A percentile compares a stretch with the other conserved stretches of the same genome.
Conservation (phyloP, 2,329 filamentous ascomycete species). For the Penicillium sp. region DNA sequence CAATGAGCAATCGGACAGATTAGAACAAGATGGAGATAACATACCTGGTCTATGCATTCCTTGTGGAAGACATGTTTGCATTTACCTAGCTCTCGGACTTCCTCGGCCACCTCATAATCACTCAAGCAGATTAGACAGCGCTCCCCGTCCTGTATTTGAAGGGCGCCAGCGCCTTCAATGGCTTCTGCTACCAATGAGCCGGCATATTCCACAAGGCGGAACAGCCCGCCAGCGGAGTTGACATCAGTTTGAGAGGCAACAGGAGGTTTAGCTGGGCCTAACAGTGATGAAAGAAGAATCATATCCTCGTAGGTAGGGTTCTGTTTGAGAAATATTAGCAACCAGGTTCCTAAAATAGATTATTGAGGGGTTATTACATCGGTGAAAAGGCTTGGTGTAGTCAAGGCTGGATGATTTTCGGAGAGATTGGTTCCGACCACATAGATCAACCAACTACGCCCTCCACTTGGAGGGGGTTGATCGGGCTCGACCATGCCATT, state of each 20-base stretch:
- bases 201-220: constrained; percentile 49
- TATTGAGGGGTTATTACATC: constrained; percentile 50
- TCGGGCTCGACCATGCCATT: constrained; percentile 65
- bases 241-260: constrained; percentile 66
- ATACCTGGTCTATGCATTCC: constrained; percentile 68
- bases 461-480: constrained; percentile 48
- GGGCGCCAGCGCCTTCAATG: constrained; percentile 39
- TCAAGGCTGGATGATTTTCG: constrained; percentile 68
- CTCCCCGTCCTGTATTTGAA: constrained; percentile 48
- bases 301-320: constrained; percentile 70
- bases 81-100: constrained; percentile 60
- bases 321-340: constrained; percentile 29
- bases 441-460: constrained; percentile 70
- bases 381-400: constrained; percentile 67
- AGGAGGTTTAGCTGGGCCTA: constrained; percentile 67
- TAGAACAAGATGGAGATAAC: constrained; percentile 24
- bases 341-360: neutral
- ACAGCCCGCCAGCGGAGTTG: constrained; percentile 61
- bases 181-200: constrained; percentile 50
- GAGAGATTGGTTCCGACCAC: constrained; percentile 68
- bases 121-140: constrained; percentile 66
- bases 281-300: constrained; percentile 64
- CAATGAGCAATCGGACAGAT: constrained; percentile 30
- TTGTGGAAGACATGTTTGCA: constrained; percentile 67
- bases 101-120: constrained; percentile 63